Percentiles rank a stretch among this genome's conserved stretches.
Conservation (phyloP, 2,329 filamentous ascomycete genomes). For the Alternaria conjuncta region DNA sequence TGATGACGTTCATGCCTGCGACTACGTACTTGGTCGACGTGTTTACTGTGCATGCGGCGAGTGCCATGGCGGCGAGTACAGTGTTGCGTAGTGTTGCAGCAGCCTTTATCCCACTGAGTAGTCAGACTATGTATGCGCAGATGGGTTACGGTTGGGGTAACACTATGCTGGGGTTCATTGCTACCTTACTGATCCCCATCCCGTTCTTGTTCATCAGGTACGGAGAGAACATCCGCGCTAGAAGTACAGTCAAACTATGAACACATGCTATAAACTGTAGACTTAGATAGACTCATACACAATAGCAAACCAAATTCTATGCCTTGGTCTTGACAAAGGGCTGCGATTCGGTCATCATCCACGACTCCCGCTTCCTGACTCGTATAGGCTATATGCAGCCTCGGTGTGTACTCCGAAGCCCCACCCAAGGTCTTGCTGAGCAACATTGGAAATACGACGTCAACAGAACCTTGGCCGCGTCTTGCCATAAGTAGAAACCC, state of each 20-base stretch:
- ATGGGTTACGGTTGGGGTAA: constrained; percentile 52
- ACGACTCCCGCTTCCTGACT: constrained; percentile 4
- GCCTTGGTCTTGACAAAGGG: neutral
- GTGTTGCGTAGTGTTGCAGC: constrained; percentile 48
- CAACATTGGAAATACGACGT: constrained; percentile 1
- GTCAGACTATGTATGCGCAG: constrained; percentile 47
- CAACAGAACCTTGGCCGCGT: neutral
- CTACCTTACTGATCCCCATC: constrained; percentile 38
- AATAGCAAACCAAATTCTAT: neutral
- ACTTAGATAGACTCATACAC: neutral
- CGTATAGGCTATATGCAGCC: constrained; percentile 9
- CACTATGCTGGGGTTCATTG: constrained; percentile 46
- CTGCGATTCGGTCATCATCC: neutral
- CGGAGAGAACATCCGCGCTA: constrained; percentile 39
- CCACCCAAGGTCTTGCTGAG: neutral
- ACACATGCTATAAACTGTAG: neutral
- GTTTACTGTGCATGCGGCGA: constrained; percentile 51
- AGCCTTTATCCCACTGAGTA: constrained; percentile 50
- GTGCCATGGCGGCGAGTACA: constrained; percentile 51
- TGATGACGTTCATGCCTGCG: constrained; percentile 49
- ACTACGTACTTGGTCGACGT: constrained; percentile 52
- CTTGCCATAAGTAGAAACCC: neutral
- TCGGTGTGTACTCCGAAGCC: constrained; percentile 3
- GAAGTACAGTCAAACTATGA: constrained; percentile 38
- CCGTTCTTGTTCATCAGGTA: constrained; percentile 47